These are phyloP conservation scores for Gaultheria prostrata DNA, from an alignment of 148 eudicot genomes.

Conservation along the genomic window DNA sequence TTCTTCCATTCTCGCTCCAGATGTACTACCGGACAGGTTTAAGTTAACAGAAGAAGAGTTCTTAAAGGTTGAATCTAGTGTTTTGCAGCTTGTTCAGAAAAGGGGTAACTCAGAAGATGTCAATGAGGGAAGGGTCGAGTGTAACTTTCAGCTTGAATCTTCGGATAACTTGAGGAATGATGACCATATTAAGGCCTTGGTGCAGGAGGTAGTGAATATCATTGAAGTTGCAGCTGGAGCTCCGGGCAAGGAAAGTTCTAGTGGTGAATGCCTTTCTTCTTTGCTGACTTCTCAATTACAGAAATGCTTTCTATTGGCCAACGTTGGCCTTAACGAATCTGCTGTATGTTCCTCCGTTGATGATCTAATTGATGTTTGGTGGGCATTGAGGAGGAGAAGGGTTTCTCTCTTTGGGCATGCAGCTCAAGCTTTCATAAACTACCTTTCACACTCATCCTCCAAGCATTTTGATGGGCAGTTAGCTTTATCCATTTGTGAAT, in stretches of 20 bases:
- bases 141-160: slow-evolving; percentile 25
- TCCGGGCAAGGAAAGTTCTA: slow-evolving; percentile 67
- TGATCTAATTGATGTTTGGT: slow-evolving; percentile 72
- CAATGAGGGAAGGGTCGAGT: slow-evolving; percentile 31
- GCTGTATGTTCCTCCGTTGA: slow-evolving; percentile 35
- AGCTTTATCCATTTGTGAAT: slow-evolving; percentile 35
- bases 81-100: slow-evolving; percentile 47
- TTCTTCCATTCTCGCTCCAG: slow-evolving; percentile 55
- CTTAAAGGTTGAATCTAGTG: slow-evolving; percentile 45
- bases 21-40: slow-evolving; percentile 55
- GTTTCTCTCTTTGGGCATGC: slow-evolving; percentile 94
- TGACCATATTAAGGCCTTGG: slow-evolving; percentile 34
- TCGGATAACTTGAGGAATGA: slow-evolving; percentile 27
- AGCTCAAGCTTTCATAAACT: slow-evolving; percentile 73
- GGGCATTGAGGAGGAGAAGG: slow-evolving; percentile 86
- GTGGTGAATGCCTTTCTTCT: slow-evolving; percentile 54
- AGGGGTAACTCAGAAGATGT: slow-evolving; percentile 24
- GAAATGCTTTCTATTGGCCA: slow-evolving; percentile 39
- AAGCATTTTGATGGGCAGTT: slow-evolving; percentile 39
- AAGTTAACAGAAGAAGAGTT: slow-evolving; percentile 67
- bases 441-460: slow-evolving; percentile 70
- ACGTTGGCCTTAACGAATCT: slow-evolving; percentile 41
- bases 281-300: slow-evolving; percentile 66
- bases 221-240: slow-evolving; percentile 84
- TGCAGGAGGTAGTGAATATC: slow-evolving; percentile 52